A percentile compares a stretch with the other conserved stretches of the same genome.
Conservation (phyloP, 2,329 filamentous ascomycete species). For the Lizonia empirigonia region DNA sequence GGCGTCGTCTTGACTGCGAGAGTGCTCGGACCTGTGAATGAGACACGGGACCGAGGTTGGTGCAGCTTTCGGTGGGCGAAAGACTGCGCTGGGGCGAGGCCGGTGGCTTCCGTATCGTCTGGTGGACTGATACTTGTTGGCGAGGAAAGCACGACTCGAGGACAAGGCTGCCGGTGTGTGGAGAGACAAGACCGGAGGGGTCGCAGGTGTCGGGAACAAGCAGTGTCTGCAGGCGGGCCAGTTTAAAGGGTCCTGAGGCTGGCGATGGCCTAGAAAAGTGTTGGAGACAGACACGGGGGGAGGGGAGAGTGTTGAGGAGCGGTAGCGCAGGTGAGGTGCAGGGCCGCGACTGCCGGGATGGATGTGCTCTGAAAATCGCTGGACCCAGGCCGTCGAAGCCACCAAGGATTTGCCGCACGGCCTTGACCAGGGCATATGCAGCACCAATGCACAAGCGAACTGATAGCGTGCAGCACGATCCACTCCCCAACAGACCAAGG, state of each 20-base stretch:
- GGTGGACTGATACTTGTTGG: not conserved
- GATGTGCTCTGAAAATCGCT: constrained; percentile 37
- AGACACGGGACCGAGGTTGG: constrained; percentile 15
- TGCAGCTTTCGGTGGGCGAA: constrained; percentile 25
- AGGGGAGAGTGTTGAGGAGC: constrained; percentile 42
- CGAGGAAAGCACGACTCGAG: constrained; percentile 13
- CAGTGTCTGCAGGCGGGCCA: constrained; percentile 29
- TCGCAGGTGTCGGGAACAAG: constrained; percentile 21
- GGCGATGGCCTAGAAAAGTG: constrained; percentile 41
- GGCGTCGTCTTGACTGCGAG: constrained; percentile 34
- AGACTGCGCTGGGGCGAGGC: constrained; percentile 25
- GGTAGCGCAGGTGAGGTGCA: constrained; percentile 39
- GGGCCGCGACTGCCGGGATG: constrained; percentile 42
- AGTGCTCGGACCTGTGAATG: constrained; percentile 15
- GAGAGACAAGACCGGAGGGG: constrained; percentile 13
- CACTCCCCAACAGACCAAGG: constrained; percentile 43
- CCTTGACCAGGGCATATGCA: constrained; percentile 22
- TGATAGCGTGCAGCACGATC: constrained; percentile 34
- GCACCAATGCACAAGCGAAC: constrained; percentile 39
- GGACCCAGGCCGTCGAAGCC: constrained; percentile 25
- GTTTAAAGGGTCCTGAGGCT: constrained; percentile 42
- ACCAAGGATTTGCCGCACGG: constrained; percentile 25
- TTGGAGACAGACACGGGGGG: constrained; percentile 26
- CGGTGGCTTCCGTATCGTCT: constrained; percentile 37
- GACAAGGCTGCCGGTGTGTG: constrained; percentile 11